Percentiles rank a stretch among this genome's conserved stretches.
Evolutionary conservation across 495 filamentous ascomycete species (phyloP).

Genomic region (Sphaerosporella brunnea): DNA sequence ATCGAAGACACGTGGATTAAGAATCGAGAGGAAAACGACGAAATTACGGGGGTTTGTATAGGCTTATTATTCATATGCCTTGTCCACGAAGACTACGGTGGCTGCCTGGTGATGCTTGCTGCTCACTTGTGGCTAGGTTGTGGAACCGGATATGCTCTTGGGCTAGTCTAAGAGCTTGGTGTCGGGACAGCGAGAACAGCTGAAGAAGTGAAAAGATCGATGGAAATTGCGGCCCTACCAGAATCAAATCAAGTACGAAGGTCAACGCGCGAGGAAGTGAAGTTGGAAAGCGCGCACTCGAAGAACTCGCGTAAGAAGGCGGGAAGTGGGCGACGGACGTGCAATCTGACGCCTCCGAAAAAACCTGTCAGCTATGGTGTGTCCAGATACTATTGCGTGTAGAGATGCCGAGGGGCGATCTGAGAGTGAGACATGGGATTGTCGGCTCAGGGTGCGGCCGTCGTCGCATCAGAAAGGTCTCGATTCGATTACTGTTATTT

Average conservation of each 20-base stretch:
- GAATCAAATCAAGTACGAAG: slow-evolving; percentile 49
- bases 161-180: slow-evolving; percentile 37
- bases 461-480: not conserved
- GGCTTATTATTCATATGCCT: slow-evolving; percentile 95
- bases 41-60: slow-evolving; percentile 89
- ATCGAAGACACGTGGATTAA: too few relatives aligned
- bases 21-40: slow-evolving; percentile 85
- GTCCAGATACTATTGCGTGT: slow-evolving; percentile 9
- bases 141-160: slow-evolving; percentile 8
- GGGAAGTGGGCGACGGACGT: slow-evolving; percentile 10
- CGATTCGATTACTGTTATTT: not conserved
- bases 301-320: slow-evolving; percentile 29
- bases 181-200: slow-evolving; percentile 36
- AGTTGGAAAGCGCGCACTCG: slow-evolving; percentile 76
- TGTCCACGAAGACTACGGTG: slow-evolving; percentile 54
- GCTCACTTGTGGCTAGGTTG: slow-evolving; percentile 6
- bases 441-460: not conserved
- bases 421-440: slow-evolving; percentile 8
- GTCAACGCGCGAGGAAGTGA: slow-evolving; percentile 66
- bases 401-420: slow-evolving; percentile 18
- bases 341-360: slow-evolving; percentile 24
- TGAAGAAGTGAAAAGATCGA: slow-evolving; percentile 56
- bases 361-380: too few relatives aligned
- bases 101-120: slow-evolving; percentile 27
- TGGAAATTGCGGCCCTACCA: slow-evolving; percentile 61